Base-by-base conservation (phyloP, 148 eudicot species). In the Pouteria glomerata region DNA sequence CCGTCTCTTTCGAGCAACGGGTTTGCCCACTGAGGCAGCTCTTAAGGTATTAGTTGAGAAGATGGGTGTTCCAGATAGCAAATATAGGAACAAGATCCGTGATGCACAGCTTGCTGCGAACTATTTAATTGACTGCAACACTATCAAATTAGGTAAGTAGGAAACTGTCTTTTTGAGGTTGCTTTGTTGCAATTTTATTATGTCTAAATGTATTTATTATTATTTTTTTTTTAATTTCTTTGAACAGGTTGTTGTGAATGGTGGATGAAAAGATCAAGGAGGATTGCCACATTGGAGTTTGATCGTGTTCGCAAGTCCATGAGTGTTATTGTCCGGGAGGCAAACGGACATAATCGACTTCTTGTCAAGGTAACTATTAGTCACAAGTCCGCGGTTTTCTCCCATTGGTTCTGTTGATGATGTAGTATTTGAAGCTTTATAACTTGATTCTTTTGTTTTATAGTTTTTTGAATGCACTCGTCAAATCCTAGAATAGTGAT, bases 21-120 rank as follows among this genome's bases (percentile, higher is more conserved):
- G 97, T 56, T 76, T 88, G 82, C 94, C 98, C 21, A 93, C 98
- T 50, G 98, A 93, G 73, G 96, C 98, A 29, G 98, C 98, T 68
- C 92, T 90, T 24, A 90, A 90, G 86, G 93, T 92, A 70, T 79
- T 93, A 74, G 98, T 88, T 3, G 96, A 93, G 78, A 93, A 93
- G 80, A 93, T 90, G 98, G 94, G 98, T 12, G 84, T 93, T 69
- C 90, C 98, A 10, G 91, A 90, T 81, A 61, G 51, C 31, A 88
- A 87, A 81, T 85, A 69, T 16, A 89, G 82, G 79, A 86, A 73
- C 52, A 86, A 66, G 77, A 86, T 86, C 33, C 86, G 85, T 56
- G 90, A 88, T 66, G 70, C 85, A 60, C 87, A 90, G 57, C 74
- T 81, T 73, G 76, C 76, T 27, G 80, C 88, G 33, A 89, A 77